phyloP scores from a whole-genome alignment of 495 filamentous ascomycete genomes.

The Lepraria neglecta region DNA sequence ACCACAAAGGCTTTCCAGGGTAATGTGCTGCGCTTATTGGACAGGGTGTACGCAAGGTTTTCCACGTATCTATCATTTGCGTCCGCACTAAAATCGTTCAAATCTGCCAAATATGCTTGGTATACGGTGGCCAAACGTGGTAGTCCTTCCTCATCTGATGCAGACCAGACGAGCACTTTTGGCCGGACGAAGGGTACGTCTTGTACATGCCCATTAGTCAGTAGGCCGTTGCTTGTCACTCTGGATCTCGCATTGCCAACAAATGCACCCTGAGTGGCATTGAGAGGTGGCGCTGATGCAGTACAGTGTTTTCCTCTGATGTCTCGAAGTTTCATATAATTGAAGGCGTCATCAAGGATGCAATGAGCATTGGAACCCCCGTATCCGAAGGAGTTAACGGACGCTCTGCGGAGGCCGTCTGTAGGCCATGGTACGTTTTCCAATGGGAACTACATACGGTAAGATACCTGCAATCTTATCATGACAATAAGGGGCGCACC shows the following conservation, averaged over 20 bases:
- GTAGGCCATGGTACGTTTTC: background rate
- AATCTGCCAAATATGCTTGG: too few species aligned
- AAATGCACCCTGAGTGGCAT: too few species aligned
- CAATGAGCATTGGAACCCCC: constrained; percentile 32
- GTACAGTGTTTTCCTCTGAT: background rate
- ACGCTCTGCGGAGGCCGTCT: background rate
- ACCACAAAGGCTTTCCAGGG: constrained; percentile 30
- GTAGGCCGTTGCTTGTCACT: background rate
- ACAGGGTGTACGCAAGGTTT: constrained; percentile 37
- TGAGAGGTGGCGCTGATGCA: background rate
- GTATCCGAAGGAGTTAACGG: constrained; percentile 17
- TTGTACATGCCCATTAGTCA: background rate
- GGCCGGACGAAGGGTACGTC: background rate
- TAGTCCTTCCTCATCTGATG: background rate
- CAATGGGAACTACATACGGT: background rate
- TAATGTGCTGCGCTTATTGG: constrained; percentile 28
- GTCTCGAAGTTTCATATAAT: background rate
- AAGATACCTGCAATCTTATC: too few species aligned
- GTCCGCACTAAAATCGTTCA: background rate
- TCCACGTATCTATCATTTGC: constrained; percentile 15
- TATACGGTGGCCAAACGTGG: background rate
- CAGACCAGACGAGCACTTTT: background rate
- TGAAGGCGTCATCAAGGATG: constrained; percentile 31
- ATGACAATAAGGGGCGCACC: constrained; percentile 21
- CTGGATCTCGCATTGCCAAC: too few species aligned